Evolutionary conservation across 371 early-diverging fungal genomes (phyloP), one percentile per base, ranked within the genome.

Genomic region (Rhizopus delemar): DNA sequence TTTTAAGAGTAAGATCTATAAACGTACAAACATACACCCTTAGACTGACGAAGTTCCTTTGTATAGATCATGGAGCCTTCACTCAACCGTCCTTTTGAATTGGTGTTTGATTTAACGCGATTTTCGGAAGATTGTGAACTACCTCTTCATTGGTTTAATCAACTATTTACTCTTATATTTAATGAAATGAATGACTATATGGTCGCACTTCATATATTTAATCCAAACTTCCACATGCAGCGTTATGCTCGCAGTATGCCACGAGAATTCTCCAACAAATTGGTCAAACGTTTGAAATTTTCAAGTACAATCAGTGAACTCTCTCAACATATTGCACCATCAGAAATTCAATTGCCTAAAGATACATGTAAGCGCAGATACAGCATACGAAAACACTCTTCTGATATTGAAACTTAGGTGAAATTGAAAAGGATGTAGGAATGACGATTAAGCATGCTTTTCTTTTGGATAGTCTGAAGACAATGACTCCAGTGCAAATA

Each of bases 71-170:
- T 87, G 56, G 82, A 85, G 52, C 78, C 86, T 8, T 68, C 69
- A 22, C 67, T 80, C 0, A 69, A 66, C 41, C 80, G 80, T 52
- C 80, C 89, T 5, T 93, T 83, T 65, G 94, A 94, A 52, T 36
- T 95, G 15, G 70, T 93, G 5, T 78, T 95, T 48, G 95, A 95
- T 66, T 62, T 87, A 28, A 88, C 92, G 13, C 81, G 86, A 57
- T 88, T 91, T 68, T 77, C 80, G 8, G 77, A 77, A 12, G 84
- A 81, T 5, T 87, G 89, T 69, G 93, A 93, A 69, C 83, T 92
- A 35, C 89, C 88, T 34, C 56, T 70, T 11, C 86, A 89, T 57
- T 90, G 90, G 86, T 53, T 91, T 15, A 70, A 73, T 41, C 86
- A 86, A 62, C 81, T 95, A 46, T 70, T 85, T 36, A 87, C 86